Percentiles rank a stretch among this genome's conserved stretches.
Conservation (phyloP, 176 grass and related monocot genomes). For the Aegilops umbellulata region DNA sequence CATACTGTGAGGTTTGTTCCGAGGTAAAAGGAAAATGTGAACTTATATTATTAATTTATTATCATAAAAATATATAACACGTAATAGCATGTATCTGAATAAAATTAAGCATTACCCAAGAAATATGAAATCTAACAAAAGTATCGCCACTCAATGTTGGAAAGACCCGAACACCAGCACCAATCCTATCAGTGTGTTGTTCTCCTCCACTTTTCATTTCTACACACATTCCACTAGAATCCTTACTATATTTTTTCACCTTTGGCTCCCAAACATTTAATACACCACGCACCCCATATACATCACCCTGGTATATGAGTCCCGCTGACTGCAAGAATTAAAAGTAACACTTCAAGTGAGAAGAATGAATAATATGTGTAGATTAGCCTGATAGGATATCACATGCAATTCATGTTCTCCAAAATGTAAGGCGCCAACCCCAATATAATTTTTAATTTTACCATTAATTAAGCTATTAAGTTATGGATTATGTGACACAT, state of each 20-base stretch:
- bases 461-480: background rate
- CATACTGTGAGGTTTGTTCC: background rate
- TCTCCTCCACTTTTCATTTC: conserved; percentile 5
- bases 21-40: background rate
- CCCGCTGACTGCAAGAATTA: background rate
- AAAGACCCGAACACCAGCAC: background rate
- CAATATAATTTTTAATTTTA: no score
- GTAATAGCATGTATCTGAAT: background rate
- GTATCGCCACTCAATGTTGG: conserved; percentile 17
- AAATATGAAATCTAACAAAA: conserved; percentile 10
- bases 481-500: background rate
- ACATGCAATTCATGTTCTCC: background rate
- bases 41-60: background rate
- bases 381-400: background rate
- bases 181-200: background rate
- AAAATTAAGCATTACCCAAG: conserved; percentile 14
- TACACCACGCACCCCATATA: background rate
- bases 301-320: background rate
- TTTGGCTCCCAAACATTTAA: background rate
- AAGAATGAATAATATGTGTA: background rate
- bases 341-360: background rate
- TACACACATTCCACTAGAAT: background rate
- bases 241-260: background rate
- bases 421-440: background rate
- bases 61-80: background rate